Evolutionary conservation across 345 rosid genomes (phyloP).

Genomic region (Syzygium aqueum): DNA sequence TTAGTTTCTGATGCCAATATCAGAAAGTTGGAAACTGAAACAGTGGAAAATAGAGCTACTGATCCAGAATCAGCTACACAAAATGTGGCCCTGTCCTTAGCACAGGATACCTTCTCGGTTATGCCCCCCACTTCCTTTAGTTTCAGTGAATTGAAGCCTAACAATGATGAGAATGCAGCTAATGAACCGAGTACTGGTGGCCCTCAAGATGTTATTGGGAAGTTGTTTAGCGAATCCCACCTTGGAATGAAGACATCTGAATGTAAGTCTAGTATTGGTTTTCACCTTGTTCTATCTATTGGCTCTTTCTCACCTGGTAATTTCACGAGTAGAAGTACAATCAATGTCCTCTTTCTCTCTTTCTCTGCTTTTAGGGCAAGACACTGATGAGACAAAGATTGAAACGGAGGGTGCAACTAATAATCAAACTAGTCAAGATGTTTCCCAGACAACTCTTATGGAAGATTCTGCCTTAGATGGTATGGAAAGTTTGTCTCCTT

Average conservation of each 20-base stretch:
- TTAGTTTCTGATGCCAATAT: constrained; percentile 17
- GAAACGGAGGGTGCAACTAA: constrained; percentile 8
- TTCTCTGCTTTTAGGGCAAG: not conserved
- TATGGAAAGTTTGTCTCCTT: constrained; percentile 7
- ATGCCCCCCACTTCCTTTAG: constrained; percentile 24
- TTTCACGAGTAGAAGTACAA: not conserved
- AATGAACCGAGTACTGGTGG: constrained; percentile 10
- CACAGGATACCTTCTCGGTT: constrained; percentile 25
- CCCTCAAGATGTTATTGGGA: constrained; percentile 12
- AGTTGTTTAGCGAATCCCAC: constrained; percentile 8
- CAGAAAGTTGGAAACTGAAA: constrained; percentile 13
- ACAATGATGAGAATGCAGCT: constrained; percentile 8
- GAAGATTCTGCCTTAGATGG: constrained; percentile 21
- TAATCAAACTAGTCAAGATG: constrained; percentile 14
- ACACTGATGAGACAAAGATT: constrained; percentile 9
- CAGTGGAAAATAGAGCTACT: constrained; percentile 18
- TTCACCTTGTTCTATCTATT: constrained; percentile 39
- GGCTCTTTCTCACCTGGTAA: constrained; percentile 24
- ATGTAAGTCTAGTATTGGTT: constrained; percentile 23
- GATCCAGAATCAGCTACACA: constrained; percentile 19
- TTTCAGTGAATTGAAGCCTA: constrained; percentile 17
- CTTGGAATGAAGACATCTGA: constrained; percentile 7
- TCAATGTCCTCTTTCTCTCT: not conserved
- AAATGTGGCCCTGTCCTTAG: constrained; percentile 37
- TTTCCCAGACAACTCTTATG: constrained; percentile 13